Base-by-base conservation (phyloP, 768 basidiomycete genomes). In the Calocybe cyanea region DNA sequence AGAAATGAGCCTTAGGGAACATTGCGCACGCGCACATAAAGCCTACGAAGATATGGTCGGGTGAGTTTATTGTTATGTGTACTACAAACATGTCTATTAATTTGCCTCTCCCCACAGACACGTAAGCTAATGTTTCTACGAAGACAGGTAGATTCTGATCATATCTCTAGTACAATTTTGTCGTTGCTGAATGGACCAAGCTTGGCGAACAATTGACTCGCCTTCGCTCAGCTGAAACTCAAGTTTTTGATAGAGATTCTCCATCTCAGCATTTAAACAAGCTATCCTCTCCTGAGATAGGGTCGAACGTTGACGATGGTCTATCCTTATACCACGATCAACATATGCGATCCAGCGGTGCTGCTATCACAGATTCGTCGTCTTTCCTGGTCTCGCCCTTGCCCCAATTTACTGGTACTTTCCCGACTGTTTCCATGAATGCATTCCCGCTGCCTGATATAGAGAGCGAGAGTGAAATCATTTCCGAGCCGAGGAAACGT, bases 1-100 rank as follows among this genome's bases (percentile, higher is more conserved):
- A 28, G 79, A 83, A 66, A 71, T 60, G 45, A 76, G 64, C 53
- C 65, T 85, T 51, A 70, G 76, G 50, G 73, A 77, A 23, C 77
- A 78, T 53, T 75, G 72, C 41, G 66, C 66, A 39, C 63, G 70
- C 31, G 69, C 78, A 49, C 71, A 73, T 24, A 62, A 57, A 20
- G 73, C 67, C 9, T 74, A 73, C 45, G 63, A 65, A 37, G 54
- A 60, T 39, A 58, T 73, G 53, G 61, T 69, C 36, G 60, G 67
- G 73, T 74, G 51, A 68, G 71, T 70, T 34, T 10, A 15, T 33
- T 39, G 28, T 45, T 21, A 21, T 41, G 3, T 30, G 14, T 38
- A 28, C 13, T 17, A n/a, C 18, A 23, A 35, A 18, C 30, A 28
- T 32, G 42, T 13, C 41, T 53, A 14, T 45, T 19, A 24, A 39